phyloP scores from a whole-genome alignment of 495 filamentous ascomycete species.

The Talaromyces adpressus region DNA sequence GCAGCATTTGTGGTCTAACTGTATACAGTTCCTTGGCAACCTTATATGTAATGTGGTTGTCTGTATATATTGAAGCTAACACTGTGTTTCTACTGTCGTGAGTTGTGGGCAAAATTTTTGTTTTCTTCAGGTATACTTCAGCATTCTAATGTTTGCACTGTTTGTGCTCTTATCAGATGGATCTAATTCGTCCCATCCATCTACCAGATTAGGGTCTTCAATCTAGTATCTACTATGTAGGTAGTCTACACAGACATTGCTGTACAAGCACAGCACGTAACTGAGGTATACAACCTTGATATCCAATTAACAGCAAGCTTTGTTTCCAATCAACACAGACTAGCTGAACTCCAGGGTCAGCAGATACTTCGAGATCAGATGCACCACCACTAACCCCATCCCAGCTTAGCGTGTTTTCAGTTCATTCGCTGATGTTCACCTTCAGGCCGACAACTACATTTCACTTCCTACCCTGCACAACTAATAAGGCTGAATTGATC shows the following conservation, averaged over 20 bases:
- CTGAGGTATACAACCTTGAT: background rate
- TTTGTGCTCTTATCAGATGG: background rate
- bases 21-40: background rate
- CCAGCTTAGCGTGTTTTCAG: background rate
- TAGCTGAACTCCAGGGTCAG: background rate
- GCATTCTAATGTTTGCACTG: background rate
- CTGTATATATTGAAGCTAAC: background rate
- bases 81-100: background rate
- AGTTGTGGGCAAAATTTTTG: background rate
- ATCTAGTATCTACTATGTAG: too few relatives aligned
- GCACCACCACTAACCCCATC: background rate
- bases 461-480: background rate
- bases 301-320: background rate
- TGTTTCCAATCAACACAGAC: background rate
- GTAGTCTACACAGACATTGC: background rate
- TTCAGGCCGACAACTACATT: background rate
- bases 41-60: background rate
- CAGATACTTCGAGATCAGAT: background rate
- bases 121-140: background rate
- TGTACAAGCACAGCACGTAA: background rate
- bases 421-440: background rate
- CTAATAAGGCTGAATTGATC: background rate
- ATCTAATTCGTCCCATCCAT: background rate
- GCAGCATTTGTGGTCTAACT: slow-evolving; percentile 17
- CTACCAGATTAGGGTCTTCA: background rate